Conservation (phyloP, 75 land plant species). For the Larix kaempferi region DNA sequence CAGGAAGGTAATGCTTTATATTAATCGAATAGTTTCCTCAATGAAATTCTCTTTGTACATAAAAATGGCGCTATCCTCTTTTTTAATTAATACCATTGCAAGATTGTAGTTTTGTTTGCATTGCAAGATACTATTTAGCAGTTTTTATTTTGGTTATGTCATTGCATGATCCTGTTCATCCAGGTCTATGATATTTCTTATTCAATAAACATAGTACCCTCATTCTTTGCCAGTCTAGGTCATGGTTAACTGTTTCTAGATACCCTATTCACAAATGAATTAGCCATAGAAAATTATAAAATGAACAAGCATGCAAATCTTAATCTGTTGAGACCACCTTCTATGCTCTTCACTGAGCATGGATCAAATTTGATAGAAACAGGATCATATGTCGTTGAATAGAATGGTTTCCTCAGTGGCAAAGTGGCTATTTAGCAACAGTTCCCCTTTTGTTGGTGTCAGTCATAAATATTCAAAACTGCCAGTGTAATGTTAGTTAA, state of each 20-base stretch:
- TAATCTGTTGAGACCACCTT: not conserved
- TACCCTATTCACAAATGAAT: not conserved
- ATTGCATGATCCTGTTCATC: not conserved
- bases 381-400: no score
- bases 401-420: no score
- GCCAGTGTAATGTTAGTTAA: no score
- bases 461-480: no score
- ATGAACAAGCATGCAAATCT: not conserved
- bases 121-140: not conserved
- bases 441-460: no score
- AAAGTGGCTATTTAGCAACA: no score
- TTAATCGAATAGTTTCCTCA: not conserved
- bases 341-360: no score
- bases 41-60: no score
- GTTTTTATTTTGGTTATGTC: not conserved
- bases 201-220: not conserved
- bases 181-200: not conserved
- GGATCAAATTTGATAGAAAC: no score
- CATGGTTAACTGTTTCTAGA: not conserved
- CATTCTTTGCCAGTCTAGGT: not conserved
- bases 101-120: no score
- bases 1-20: slow-evolving; percentile 53
- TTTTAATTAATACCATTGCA: not conserved
- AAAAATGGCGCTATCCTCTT: not conserved
- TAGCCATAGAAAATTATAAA: not conserved